These are phyloP conservation scores for Cordyceps fumosorosea DNA, from an alignment of 2,329 filamentous ascomycete species.

Conservation along the genomic window DNA sequence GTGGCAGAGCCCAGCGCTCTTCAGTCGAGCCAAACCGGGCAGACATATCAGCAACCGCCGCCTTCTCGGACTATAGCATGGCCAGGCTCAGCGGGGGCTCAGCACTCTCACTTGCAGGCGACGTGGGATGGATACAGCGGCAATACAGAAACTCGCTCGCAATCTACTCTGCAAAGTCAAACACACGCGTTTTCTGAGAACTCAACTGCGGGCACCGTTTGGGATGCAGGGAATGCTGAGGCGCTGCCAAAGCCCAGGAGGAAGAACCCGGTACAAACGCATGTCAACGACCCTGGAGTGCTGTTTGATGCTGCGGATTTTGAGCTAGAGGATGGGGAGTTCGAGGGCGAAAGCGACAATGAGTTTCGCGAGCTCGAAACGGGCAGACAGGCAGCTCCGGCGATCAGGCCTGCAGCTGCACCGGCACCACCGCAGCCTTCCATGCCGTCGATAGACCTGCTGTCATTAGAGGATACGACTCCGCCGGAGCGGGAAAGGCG, in stretches of 20 bases:
- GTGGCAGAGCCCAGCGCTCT: constrained; percentile 35
- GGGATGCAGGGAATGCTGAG: not conserved
- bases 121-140: not conserved
- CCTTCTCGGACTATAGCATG: not conserved
- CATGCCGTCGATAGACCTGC: constrained; percentile 32
- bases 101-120: not conserved
- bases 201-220: not conserved
- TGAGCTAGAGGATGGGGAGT: constrained; percentile 33
- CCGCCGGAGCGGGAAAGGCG: constrained; percentile 14
- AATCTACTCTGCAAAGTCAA: not conserved
- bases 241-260: constrained; percentile 18
- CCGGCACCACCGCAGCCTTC: constrained; percentile 16
- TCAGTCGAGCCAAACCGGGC: not conserved
- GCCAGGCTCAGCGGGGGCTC: constrained; percentile 9
- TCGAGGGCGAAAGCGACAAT: constrained; percentile 43
- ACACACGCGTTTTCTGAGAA: not conserved
- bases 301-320: constrained; percentile 61
- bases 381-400: constrained; percentile 22
- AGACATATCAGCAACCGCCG: not conserved
- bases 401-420: constrained; percentile 15
- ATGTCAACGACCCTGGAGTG: constrained; percentile 42
- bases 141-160: not conserved
- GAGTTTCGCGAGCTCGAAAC: constrained; percentile 48
- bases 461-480: constrained; percentile 30
- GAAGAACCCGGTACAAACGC: constrained; percentile 13